These are phyloP conservation scores for Chrysophaeum taylorii DNA, from an alignment of 352 stramenopile genomes.

Conservation along the genomic window DNA sequence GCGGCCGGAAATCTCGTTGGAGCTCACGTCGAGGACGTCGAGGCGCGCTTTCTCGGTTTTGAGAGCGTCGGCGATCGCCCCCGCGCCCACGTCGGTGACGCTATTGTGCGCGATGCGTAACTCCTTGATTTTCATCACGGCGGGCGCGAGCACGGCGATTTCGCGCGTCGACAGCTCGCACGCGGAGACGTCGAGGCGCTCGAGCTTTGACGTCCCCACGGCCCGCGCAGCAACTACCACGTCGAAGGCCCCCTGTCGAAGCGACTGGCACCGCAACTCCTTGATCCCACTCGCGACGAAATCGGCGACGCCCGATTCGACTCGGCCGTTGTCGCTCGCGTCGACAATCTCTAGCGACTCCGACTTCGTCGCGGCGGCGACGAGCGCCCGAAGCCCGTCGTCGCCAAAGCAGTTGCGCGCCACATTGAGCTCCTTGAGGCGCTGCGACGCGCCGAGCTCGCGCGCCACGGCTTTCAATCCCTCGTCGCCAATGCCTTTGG, in stretches of 20 bases:
- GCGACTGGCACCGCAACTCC: not conserved
- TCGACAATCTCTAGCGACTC: not conserved
- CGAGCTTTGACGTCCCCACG: not conserved
- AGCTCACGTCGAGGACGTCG: not conserved
- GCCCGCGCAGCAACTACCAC: not conserved
- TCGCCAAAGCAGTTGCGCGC: no score
- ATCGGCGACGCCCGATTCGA: not conserved
- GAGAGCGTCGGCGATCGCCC: not conserved
- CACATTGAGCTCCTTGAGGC: no score
- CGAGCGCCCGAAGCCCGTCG: not conserved
- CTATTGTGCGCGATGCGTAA: not conserved
- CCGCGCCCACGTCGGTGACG: not conserved
- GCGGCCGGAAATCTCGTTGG: not conserved
- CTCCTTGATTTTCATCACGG: not conserved
- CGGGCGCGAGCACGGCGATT: not conserved
- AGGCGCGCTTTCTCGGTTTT: no score
- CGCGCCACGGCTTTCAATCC: no score
- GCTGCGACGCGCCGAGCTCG: no score
- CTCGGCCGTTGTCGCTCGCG: not conserved
- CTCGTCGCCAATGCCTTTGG: constrained; percentile 2
- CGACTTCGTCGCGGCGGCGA: not conserved
- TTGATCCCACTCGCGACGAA: not conserved
- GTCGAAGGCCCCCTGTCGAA: not conserved
- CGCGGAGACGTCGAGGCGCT: not conserved
- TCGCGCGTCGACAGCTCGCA: not conserved